These are phyloP conservation scores for Gorgonomyces haynaldii DNA, from an alignment of 192 early-diverging fungal species.

Conservation along the genomic window DNA sequence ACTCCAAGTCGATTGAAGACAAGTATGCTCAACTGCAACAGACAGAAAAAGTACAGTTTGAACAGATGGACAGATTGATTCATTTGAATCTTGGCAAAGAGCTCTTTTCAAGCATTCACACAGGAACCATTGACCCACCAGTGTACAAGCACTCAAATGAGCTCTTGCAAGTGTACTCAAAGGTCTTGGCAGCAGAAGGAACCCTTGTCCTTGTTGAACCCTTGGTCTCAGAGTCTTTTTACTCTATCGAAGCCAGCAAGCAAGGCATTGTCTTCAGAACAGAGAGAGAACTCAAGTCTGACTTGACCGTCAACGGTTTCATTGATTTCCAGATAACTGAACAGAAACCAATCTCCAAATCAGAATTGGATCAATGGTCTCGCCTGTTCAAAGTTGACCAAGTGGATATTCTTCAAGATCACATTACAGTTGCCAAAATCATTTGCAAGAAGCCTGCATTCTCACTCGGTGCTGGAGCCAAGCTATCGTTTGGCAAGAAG, in stretches of 20 bases:
- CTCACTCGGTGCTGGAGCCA: conserved; percentile 71
- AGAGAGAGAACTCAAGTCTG: conserved; percentile 46
- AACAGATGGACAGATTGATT: conserved; percentile 69
- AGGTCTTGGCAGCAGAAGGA: conserved; percentile 58
- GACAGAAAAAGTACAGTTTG: conserved; percentile 62
- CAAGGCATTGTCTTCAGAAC: conserved; percentile 45
- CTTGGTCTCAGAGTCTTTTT: conserved; percentile 33
- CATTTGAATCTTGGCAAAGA: conserved; percentile 21
- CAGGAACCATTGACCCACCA: conserved; percentile 39
- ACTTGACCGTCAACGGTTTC: conserved; percentile 76
- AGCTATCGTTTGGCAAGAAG: conserved; percentile 72
- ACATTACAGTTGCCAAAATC: conserved; percentile 11
- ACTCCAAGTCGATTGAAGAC: conserved; percentile 12
- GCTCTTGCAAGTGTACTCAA: conserved; percentile 48
- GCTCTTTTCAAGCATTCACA: conserved; percentile 51
- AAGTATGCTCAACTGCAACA: conserved; percentile 10
- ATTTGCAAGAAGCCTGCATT: conserved; percentile 62
- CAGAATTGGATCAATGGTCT: conserved; percentile 14
- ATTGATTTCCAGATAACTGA: conserved; percentile 45
- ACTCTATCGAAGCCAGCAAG: conserved; percentile 9
- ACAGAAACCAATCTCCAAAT: conserved; percentile 22
- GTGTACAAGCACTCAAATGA: conserved; percentile 52
- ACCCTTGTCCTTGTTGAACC: conserved; percentile 57
- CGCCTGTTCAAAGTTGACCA: conserved; percentile 30
- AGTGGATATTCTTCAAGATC: conserved; percentile 18